Evolutionary conservation across 768 basidiomycete species (phyloP).

Genomic region (Russula sp.): DNA sequence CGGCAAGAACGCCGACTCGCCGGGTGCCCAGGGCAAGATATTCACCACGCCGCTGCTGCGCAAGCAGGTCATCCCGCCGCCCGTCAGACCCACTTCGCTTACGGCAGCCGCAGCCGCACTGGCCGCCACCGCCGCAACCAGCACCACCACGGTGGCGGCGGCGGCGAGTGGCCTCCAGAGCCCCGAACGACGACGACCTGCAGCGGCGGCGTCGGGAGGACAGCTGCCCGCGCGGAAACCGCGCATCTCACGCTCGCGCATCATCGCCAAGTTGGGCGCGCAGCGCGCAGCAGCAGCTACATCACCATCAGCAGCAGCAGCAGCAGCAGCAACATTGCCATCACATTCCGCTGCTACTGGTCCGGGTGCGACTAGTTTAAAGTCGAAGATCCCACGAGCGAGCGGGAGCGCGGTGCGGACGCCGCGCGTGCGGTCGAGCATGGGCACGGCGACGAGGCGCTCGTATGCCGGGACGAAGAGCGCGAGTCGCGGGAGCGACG

Average conservation of each 20-base stretch:
- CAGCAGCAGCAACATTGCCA: background rate
- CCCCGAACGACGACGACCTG: background rate
- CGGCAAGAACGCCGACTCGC: constrained; percentile 20
- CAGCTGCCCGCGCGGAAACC: constrained; percentile 50
- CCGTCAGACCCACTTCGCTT: constrained; percentile 29
- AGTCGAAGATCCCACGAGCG: constrained; percentile 15
- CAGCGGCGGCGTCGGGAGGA: constrained; percentile 24
- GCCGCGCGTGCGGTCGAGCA: constrained; percentile 45
- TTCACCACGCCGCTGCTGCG: constrained; percentile 48
- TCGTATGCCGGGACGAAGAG: constrained; percentile 31
- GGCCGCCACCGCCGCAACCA: constrained; percentile 1
- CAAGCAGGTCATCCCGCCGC: constrained; percentile 19
- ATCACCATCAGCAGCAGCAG: background rate
- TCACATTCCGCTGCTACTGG: constrained; percentile 14
- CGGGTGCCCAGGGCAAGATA: constrained; percentile 32
- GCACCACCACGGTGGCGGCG: too few species aligned
- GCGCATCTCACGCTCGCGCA: constrained; percentile 74
- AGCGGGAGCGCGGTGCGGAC: constrained; percentile 15
- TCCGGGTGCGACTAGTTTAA: background rate
- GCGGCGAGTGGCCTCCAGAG: background rate
- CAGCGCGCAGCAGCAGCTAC: constrained; percentile 47
- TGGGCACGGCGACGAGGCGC: constrained; percentile 31
- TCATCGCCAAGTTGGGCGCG: constrained; percentile 69
- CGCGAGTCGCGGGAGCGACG: constrained; percentile 29
- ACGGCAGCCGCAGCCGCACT: constrained; percentile 27